Percentiles rank a stretch among this genome's conserved stretches.
Evolutionary conservation across 2,329 filamentous ascomycete species (phyloP).

Genomic region (Fusarium tjaetaba): DNA sequence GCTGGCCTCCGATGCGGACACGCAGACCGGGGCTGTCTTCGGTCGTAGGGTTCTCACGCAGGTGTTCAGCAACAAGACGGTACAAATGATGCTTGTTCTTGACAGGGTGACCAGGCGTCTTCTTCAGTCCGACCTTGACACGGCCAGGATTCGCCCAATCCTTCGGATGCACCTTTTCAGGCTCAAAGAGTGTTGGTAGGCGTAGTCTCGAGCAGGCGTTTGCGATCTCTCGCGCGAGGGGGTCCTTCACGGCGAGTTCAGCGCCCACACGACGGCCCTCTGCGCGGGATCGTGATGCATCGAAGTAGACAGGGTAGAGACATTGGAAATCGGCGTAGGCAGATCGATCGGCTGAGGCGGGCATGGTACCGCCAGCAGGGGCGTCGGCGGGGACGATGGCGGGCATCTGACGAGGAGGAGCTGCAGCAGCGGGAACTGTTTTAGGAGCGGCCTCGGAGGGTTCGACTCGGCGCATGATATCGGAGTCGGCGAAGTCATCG

Average conservation of each 20-base stretch:
- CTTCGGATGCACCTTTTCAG: constrained; percentile 91
- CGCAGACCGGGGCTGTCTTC: constrained; percentile 73
- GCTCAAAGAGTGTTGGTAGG: constrained; percentile 82
- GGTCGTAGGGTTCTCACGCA: constrained; percentile 81
- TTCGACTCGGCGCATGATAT: constrained; percentile 62
- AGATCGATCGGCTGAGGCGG: constrained; percentile 58
- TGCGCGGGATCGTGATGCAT: constrained; percentile 76
- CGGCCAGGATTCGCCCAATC: constrained; percentile 98
- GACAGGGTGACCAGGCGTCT: constrained; percentile 51
- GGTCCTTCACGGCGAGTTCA: constrained; percentile 80
- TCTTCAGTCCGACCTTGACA: constrained; percentile 77
- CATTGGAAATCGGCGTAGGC: constrained; percentile 83
- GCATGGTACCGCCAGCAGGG: constrained; percentile 42
- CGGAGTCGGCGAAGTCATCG: constrained; percentile 67
- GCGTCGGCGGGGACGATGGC: constrained; percentile 44
- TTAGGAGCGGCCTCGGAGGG: constrained; percentile 41
- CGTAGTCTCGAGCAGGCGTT: constrained; percentile 81
- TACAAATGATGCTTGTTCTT: constrained; percentile 90
- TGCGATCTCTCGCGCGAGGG: constrained; percentile 88
- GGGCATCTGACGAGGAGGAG: constrained; percentile 44
- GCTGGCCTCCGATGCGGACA: constrained; percentile 77
- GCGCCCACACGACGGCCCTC: constrained; percentile 83
- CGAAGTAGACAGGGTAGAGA: constrained; percentile 96
- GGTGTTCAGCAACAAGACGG: constrained; percentile 78
- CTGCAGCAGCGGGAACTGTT: constrained; percentile 40